Percentiles rank a stretch among this genome's conserved stretches.
phyloP scores from a whole-genome alignment of 2,329 filamentous ascomycete genomes.

The Phaeosphaeriaceae sp. region DNA sequence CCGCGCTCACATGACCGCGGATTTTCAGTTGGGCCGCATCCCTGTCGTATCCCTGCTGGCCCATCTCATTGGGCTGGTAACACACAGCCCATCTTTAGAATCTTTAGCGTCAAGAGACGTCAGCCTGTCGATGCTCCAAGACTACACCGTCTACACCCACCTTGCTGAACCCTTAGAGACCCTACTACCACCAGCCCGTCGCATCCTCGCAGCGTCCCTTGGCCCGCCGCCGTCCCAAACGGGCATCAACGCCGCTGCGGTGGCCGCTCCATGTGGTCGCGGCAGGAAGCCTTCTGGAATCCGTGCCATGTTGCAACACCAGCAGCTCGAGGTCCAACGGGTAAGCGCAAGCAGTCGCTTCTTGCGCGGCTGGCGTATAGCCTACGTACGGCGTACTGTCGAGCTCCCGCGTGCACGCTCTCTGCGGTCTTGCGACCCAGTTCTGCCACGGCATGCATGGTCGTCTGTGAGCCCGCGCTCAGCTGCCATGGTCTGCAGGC shows the following conservation, averaged over 20 bases:
- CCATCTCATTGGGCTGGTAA: constrained; percentile 42
- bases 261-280: constrained; percentile 37
- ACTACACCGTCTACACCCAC: constrained; percentile 41
- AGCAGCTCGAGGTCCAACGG: constrained; percentile 31
- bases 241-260: constrained; percentile 42
- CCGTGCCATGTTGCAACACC: constrained; percentile 32
- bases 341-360: constrained; percentile 25
- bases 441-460: constrained; percentile 29
- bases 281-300: constrained; percentile 45
- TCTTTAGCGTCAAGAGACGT: constrained; percentile 48
- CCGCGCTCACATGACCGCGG: constrained; percentile 41
- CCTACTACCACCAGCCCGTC: constrained; percentile 29
- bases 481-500: constrained; percentile 35
- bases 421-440: constrained; percentile 23
- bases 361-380: constrained; percentile 24
- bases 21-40: constrained; percentile 16
- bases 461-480: constrained; percentile 35
- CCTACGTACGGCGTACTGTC: background rate
- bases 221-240: constrained; percentile 33
- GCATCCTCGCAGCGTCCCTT: constrained; percentile 27
- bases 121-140: constrained; percentile 48
- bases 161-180: constrained; percentile 29
- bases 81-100: constrained; percentile 47
- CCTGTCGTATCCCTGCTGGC: constrained; percentile 40
- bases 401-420: background rate